Percentiles rank a stretch among this genome's conserved stretches.
These are phyloP conservation scores for Avena eriantha DNA, from an alignment of 176 grass and related monocot species.

Conservation along the genomic window DNA sequence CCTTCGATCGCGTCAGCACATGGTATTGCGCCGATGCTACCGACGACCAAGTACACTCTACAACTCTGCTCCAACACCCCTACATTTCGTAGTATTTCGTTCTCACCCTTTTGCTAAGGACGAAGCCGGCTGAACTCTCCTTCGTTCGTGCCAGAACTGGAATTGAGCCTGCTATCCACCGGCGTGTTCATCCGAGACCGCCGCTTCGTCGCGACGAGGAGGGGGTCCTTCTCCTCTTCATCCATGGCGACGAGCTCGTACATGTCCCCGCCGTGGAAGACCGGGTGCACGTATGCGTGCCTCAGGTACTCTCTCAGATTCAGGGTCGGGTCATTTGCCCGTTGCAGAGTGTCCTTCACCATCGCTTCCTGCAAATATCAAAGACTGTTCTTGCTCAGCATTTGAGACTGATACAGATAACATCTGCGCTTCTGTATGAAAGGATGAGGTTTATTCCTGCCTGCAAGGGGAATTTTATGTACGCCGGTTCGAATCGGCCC, in stretches of 20 bases:
- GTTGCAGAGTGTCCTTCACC: conserved; percentile 93
- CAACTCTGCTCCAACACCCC: conserved; percentile 1
- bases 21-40: background rate
- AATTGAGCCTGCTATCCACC: conserved; percentile 63
- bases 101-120: conserved; percentile 42
- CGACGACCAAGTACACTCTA: background rate
- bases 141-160: conserved; percentile 59
- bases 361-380: conserved; percentile 82
- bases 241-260: conserved; percentile 43
- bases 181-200: conserved; percentile 61
- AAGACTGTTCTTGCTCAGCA: background rate
- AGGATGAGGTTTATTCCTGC: conserved; percentile 35
- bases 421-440: background rate
- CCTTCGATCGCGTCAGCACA: background rate
- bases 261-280: conserved; percentile 59
- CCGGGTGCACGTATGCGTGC: conserved; percentile 82
- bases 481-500: conserved; percentile 81
- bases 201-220: conserved; percentile 68
- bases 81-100: conserved; percentile 18
- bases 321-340: conserved; percentile 68
- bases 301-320: conserved; percentile 88
- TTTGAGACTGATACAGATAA: background rate
- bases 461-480: conserved; percentile 87
- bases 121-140: conserved; percentile 38
- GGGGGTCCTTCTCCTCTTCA: conserved; percentile 73